Conservation (phyloP, 1,139 yeast species). For the Hyphopichia burtonii region DNA sequence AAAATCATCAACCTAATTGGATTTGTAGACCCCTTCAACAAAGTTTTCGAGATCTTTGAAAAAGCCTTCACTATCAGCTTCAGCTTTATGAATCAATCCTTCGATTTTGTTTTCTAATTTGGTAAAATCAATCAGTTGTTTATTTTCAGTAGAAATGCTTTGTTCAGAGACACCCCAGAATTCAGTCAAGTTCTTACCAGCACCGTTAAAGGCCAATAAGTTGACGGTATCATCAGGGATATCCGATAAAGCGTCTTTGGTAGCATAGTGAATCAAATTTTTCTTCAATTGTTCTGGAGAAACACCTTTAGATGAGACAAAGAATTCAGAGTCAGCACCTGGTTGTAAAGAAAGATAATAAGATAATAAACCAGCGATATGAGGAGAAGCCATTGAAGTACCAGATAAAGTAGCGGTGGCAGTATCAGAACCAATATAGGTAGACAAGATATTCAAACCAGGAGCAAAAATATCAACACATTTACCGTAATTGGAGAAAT, state of each 20-base stretch:
- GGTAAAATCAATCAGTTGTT: constrained; percentile 5
- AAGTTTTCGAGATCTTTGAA: constrained; percentile 16
- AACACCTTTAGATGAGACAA: constrained; percentile 56
- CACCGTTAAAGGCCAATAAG: constrained; percentile 89
- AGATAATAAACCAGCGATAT: constrained; percentile 40
- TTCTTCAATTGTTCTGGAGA: constrained; percentile 88
- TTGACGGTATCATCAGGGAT: constrained; percentile 86
- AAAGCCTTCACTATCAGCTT: constrained; percentile 16
- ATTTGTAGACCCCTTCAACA: constrained; percentile 21
- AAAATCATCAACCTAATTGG: background rate
- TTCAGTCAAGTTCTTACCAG: constrained; percentile 71
- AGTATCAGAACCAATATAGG: constrained; percentile 37
- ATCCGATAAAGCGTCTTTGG: constrained; percentile 65
- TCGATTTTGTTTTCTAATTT: constrained; percentile 18
- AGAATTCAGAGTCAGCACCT: constrained; percentile 39
- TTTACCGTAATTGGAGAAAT: constrained; percentile 43
- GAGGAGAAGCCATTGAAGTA: constrained; percentile 48
- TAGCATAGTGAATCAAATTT: constrained; percentile 78
- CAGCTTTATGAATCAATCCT: constrained; percentile 17
- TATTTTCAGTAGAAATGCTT: constrained; percentile 5
- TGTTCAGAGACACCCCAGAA: constrained; percentile 55
- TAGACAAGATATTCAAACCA: constrained; percentile 41
- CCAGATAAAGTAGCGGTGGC: constrained; percentile 40
- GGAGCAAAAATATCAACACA: constrained; percentile 50
- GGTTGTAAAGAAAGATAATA: constrained; percentile 44